Evolutionary conservation across 371 early-diverging fungal genomes (phyloP), one percentile per base, ranked within the genome.

Genomic region (Mucor plumbeus): DNA sequence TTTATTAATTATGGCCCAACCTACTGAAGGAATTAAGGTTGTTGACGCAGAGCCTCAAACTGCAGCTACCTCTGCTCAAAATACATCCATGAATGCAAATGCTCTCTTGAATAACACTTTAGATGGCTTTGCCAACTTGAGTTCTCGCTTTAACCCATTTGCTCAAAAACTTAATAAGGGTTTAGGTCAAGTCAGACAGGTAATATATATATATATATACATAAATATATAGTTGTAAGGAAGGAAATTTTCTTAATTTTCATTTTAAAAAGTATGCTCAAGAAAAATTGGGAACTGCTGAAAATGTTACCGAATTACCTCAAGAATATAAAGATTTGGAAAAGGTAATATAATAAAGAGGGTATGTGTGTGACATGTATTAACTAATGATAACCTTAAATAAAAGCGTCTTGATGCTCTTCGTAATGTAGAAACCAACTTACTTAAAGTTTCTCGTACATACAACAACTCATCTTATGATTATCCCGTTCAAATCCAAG

Each of bases 271-370:
- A 95, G 92, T 89, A 90, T 79, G 93, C 96, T 41, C 88, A 89
- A 73, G 97, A 97, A 75, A 90, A 86, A 72, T 81, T 95, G 65
- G 93, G 94, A 33, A 91, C 82, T 64, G 88, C 87, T 14, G 85
- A 84, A 35, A 93, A 93, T 62, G 84, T 94, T 40, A 97, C 97
- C 19, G 94, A 93, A 65, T 89, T 96, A 26, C 97, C 97, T 31
- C 85, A 81, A 66, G 96, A 96, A 67, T 97, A 97, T 80, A 82
- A 90, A 59, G 89, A 90, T 64, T 84, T 95, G 61, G 92, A 91
- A 64, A 81, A 81, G 82, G 90, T 88, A 85, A 79, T 26, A 26
- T 26, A 26, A 26, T 26, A 26, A 26, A 26, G 26, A 26, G 1
- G 63, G n/a, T 36, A 35, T 17, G 41, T 15, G 14, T 10, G 34